phyloP scores from a whole-genome alignment of 768 basidiomycete genomes.

The Stropharia rugosoannulata region DNA sequence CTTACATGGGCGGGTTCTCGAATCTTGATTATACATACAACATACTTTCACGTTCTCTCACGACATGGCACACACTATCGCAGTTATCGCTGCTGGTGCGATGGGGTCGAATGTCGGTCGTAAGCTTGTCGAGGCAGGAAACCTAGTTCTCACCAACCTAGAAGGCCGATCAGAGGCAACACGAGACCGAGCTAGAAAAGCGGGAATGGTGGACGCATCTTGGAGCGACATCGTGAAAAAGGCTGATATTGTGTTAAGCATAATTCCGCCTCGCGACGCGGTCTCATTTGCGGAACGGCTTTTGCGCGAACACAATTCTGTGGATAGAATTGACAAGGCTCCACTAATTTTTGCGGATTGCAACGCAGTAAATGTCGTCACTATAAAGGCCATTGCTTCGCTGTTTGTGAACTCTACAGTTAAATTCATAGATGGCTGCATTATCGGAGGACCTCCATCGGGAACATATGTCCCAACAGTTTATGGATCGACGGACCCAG shows the following conservation, averaged over 20 bases:
- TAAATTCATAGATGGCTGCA: conserved; percentile 53
- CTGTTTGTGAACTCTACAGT: conserved; percentile 37
- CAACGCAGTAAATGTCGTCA: conserved; percentile 56
- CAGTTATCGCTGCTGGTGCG: conserved; percentile 53
- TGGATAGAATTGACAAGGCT: conserved; percentile 10
- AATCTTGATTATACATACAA: background rate
- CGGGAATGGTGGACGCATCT: conserved; percentile 43
- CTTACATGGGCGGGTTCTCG: background rate
- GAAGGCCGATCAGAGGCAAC: conserved; percentile 53
- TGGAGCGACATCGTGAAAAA: conserved; percentile 27
- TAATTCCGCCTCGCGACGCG: conserved; percentile 58
- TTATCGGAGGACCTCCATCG: conserved; percentile 55
- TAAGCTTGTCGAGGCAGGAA: conserved; percentile 44
- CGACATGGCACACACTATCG: conserved; percentile 31
- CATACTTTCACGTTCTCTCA: conserved; percentile 15
- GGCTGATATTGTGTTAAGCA: conserved; percentile 51
- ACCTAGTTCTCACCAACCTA: conserved; percentile 54
- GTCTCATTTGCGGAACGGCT: conserved; percentile 41
- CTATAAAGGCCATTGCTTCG: conserved; percentile 44
- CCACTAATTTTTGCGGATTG: conserved; percentile 49
- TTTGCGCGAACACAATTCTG: conserved; percentile 24
- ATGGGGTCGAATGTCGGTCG: conserved; percentile 61
- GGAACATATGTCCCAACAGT: conserved; percentile 50
- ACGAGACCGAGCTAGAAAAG: conserved; percentile 44
- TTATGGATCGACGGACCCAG: conserved; percentile 50